Percentiles rank a stretch among this genome's conserved stretches.
Evolutionary conservation across 768 basidiomycete species (phyloP).

Genomic region (Amanita phalloides): DNA sequence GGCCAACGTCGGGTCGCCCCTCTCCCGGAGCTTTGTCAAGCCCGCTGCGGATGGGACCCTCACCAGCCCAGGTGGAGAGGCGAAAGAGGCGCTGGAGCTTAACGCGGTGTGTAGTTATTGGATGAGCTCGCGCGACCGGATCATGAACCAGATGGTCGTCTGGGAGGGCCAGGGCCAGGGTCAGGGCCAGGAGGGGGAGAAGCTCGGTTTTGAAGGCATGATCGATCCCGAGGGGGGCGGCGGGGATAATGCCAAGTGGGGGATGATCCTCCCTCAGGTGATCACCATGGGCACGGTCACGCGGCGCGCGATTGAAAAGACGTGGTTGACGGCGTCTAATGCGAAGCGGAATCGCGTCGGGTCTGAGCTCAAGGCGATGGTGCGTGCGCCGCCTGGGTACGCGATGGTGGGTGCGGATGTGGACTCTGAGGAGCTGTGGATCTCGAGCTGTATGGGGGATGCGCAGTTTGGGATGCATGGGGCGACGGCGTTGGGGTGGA

Average conservation of each 20-base stretch:
- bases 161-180: constrained; percentile 44
- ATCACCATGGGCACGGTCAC: constrained; percentile 99
- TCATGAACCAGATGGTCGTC: constrained; percentile 87
- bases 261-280: constrained; percentile 91
- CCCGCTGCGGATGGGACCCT: constrained; percentile 82
- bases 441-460: constrained; percentile 97
- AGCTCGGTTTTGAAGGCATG: neutral
- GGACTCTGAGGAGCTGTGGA: constrained; percentile 98
- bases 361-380: constrained; percentile 96
- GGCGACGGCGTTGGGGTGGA: constrained; percentile 96
- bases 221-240: neutral
- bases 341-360: constrained; percentile 98
- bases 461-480: constrained; percentile 96
- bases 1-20: constrained; percentile 90
- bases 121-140: constrained; percentile 89
- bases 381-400: constrained; percentile 88
- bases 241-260: constrained; percentile 42
- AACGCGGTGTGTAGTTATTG: constrained; percentile 96
- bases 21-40: constrained; percentile 83
- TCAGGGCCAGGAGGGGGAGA: neutral
- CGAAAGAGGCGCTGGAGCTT: constrained; percentile 79
- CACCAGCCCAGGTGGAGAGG: constrained; percentile 71
- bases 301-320: constrained; percentile 93
- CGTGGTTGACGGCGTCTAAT: constrained; percentile 97
- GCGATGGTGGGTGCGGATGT: constrained; percentile 97